These are phyloP conservation scores for Pterocarpus santalinus DNA, from an alignment of 306 rosid genomes.

Conservation along the genomic window DNA sequence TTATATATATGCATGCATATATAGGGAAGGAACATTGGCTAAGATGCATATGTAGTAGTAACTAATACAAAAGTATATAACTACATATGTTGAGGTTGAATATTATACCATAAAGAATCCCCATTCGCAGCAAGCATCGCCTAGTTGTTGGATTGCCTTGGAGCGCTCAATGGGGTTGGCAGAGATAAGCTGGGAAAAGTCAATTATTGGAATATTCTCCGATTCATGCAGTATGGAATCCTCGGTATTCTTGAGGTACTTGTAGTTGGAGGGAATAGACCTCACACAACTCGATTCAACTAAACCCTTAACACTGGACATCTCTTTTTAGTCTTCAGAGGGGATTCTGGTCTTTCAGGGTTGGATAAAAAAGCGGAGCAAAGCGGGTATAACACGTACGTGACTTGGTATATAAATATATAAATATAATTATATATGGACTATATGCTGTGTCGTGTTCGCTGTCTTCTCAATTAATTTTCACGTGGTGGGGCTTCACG, in stretches of 20 bases:
- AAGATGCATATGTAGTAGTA: background rate
- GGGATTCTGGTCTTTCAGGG: no score
- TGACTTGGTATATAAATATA: no score
- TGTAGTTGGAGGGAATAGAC: constrained; percentile 52
- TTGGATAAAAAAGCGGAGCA: no score
- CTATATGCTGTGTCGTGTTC: no score
- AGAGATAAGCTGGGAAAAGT: constrained; percentile 56
- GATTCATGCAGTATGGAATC: constrained; percentile 3
- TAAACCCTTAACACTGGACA: constrained; percentile 44
- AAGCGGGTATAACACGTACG: no score
- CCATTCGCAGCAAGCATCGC: constrained; percentile 64
- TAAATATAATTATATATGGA: no score
- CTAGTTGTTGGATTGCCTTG: constrained; percentile 49
- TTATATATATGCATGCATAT: no score
- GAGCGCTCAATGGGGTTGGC: constrained; percentile 41
- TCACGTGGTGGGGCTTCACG: no score
- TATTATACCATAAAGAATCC: constrained; percentile 64
- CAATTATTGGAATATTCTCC: constrained; percentile 53
- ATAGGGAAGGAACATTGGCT: background rate
- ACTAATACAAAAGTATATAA: background rate
- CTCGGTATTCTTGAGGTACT: background rate
- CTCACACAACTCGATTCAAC: constrained; percentile 47
- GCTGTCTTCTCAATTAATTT: no score
- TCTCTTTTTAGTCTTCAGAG: background rate
- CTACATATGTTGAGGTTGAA: background rate